These are phyloP conservation scores for Cyclotella cryptica DNA, from an alignment of 108 stramenopile species.

Conservation along the genomic window DNA sequence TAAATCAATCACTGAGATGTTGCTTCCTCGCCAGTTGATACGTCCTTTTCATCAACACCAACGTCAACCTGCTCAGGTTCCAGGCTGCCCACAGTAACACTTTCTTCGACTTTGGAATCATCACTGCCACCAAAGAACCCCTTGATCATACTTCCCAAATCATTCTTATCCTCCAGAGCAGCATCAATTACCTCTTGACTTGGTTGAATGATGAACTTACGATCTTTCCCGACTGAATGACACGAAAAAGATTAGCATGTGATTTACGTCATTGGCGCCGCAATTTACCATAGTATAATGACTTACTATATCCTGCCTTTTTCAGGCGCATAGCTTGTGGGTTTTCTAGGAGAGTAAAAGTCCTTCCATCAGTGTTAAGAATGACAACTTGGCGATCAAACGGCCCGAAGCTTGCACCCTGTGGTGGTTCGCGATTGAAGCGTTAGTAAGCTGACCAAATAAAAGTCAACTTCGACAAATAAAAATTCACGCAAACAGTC, in stretches of 20 bases:
- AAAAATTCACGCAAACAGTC: background rate
- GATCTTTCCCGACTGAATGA: constrained; percentile 46
- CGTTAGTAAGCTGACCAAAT: background rate
- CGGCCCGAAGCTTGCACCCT: constrained; percentile 81
- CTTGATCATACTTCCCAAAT: constrained; percentile 48
- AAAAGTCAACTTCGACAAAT: background rate
- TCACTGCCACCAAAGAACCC: constrained; percentile 60
- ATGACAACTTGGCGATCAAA: constrained; percentile 81
- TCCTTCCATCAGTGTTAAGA: constrained; percentile 77
- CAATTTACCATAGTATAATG: too few species aligned
- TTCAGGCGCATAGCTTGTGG: constrained; percentile 88
- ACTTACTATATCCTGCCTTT: constrained; percentile 73
- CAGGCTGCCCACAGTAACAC: background rate
- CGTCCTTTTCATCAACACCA: too few species aligned
- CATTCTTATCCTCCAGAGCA: constrained; percentile 58
- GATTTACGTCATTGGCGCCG: too few species aligned
- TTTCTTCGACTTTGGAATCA: background rate
- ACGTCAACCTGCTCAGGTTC: background rate
- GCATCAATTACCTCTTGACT: constrained; percentile 74
- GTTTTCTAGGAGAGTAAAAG: constrained; percentile 76
- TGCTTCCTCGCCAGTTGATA: too few species aligned
- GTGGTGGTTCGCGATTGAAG: background rate
- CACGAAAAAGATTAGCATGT: background rate
- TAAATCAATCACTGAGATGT: too few species aligned
- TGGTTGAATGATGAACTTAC: constrained; percentile 80